Percentiles rank a stretch among this genome's conserved stretches.
phyloP scores from a whole-genome alignment of 2,329 filamentous ascomycete genomes.

The Nothophaeocryptopus gaeumannii region DNA sequence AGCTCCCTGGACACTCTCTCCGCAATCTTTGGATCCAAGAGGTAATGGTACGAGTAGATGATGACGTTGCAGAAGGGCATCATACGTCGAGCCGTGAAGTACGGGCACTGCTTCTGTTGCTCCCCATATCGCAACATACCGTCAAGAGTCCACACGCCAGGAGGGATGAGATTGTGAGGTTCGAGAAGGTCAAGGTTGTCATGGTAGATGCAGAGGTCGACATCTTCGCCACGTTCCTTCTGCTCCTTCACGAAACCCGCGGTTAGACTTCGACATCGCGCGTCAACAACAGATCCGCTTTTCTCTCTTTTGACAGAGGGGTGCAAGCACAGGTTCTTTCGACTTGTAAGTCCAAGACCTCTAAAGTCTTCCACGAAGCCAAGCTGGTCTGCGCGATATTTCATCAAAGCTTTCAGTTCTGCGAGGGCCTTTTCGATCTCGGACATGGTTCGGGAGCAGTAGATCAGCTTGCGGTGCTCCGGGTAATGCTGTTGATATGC shows the following conservation, averaged over 20 bases:
- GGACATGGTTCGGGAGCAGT: slow-evolving; percentile 99
- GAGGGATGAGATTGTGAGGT: slow-evolving; percentile 88
- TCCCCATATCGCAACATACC: slow-evolving; percentile 86
- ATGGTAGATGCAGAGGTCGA: slow-evolving; percentile 92
- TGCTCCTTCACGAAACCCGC: slow-evolving; percentile 98
- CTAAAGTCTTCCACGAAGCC: slow-evolving; percentile 90
- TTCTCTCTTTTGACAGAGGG: slow-evolving; percentile 95
- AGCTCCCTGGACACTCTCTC: slow-evolving; percentile 92
- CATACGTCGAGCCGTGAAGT: slow-evolving; percentile 94
- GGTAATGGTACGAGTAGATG: slow-evolving; percentile 98
- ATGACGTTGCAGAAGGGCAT: slow-evolving; percentile 99
- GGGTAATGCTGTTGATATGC: slow-evolving; percentile 94
- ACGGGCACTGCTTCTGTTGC: slow-evolving; percentile 93
- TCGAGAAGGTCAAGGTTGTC: slow-evolving; percentile 97
- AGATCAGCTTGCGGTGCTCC: slow-evolving; percentile 92
- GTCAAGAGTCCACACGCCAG: slow-evolving; percentile 94
- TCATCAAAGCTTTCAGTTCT: slow-evolving; percentile 90
- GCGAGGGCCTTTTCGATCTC: slow-evolving; percentile 97
- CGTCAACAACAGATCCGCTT: slow-evolving; percentile 89
- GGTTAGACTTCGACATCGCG: slow-evolving; percentile 90
- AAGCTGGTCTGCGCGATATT: slow-evolving; percentile 85
- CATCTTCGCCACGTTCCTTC: slow-evolving; percentile 90
- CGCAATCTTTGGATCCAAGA: slow-evolving; percentile 96
- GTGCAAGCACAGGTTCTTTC: slow-evolving; percentile 95
- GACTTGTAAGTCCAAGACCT: slow-evolving; percentile 86